Conservation (phyloP, 495 filamentous ascomycete genomes). For the Cairneyella variabilis region DNA sequence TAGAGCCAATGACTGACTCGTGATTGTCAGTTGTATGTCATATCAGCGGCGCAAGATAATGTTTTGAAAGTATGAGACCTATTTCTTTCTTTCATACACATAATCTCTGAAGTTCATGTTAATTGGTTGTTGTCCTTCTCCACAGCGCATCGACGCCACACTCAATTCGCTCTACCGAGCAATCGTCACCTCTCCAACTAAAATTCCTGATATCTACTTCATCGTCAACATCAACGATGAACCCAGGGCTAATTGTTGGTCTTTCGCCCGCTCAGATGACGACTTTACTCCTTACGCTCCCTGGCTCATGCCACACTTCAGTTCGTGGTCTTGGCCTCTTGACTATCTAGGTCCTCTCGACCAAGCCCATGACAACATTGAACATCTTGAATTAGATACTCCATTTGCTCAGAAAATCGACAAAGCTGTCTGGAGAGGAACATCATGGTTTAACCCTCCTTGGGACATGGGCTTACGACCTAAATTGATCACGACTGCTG, state of each 20-base stretch:
- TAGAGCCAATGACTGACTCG: neutral
- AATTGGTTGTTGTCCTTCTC: neutral
- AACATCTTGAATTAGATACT: neutral
- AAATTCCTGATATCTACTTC: neutral
- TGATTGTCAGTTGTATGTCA: neutral
- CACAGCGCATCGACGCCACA: neutral
- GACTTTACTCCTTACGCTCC: neutral
- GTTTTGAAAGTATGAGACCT: neutral
- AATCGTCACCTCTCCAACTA: neutral
- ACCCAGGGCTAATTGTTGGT: neutral
- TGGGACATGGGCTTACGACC: neutral
- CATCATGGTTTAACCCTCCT: neutral
- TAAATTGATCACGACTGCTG: neutral
- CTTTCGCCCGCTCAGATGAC: neutral
- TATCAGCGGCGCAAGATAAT: neutral
- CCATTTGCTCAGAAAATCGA: neutral
- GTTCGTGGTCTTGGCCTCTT: neutral
- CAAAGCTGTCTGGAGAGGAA: neutral
- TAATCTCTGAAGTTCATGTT: neutral
- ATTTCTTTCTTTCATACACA: neutral
- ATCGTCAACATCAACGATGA: neutral
- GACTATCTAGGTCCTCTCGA: neutral
- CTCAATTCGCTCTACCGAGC: neutral
- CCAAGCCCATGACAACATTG: neutral
- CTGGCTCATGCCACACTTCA: neutral